A percentile compares a stretch with the other conserved stretches of the same genome.
Evolutionary conservation across 2,329 filamentous ascomycete species (phyloP).

Genomic region (Tolypocladium amazonense): DNA sequence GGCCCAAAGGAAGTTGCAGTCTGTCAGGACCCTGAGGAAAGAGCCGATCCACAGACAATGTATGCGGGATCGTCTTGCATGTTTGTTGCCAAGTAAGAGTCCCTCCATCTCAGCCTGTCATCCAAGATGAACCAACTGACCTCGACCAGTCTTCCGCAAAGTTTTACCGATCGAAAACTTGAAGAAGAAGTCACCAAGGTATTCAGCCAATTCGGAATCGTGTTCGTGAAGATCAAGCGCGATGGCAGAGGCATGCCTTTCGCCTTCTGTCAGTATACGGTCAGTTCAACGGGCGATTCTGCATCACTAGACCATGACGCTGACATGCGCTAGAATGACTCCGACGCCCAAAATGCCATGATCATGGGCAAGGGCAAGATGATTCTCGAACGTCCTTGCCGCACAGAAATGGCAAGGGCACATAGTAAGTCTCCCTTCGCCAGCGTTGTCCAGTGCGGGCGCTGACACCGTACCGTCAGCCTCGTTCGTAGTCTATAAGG

Average conservation of each 20-base stretch:
- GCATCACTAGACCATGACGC: neutral
- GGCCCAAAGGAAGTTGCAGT: neutral
- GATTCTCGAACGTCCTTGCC: conserved; percentile 46
- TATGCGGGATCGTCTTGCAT: conserved; percentile 48
- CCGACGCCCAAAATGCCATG: conserved; percentile 39
- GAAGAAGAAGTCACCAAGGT: conserved; percentile 38
- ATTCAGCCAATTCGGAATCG: conserved; percentile 44
- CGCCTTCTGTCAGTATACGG: conserved; percentile 53
- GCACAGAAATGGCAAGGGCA: conserved; percentile 49
- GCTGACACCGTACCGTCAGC: conserved; percentile 25
- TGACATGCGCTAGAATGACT: conserved; percentile 26
- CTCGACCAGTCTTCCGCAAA: conserved; percentile 36
- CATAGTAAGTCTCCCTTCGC: conserved; percentile 34
- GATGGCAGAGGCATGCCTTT: conserved; percentile 49
- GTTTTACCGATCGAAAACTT: conserved; percentile 37
- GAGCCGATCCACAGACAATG: conserved; percentile 37
- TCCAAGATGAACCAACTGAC: conserved; percentile 8
- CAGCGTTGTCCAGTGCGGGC: neutral
- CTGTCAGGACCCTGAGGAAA: conserved; percentile 1
- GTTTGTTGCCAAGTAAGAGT: conserved; percentile 55
- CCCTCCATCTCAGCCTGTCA: neutral
- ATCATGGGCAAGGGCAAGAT: conserved; percentile 31
- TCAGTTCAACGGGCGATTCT: conserved; percentile 20
- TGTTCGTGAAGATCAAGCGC: conserved; percentile 54
- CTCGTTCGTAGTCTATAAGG: conserved; percentile 35